phyloP scores from a whole-genome alignment of 257 asterid species.

The Solanum peruvianum region DNA sequence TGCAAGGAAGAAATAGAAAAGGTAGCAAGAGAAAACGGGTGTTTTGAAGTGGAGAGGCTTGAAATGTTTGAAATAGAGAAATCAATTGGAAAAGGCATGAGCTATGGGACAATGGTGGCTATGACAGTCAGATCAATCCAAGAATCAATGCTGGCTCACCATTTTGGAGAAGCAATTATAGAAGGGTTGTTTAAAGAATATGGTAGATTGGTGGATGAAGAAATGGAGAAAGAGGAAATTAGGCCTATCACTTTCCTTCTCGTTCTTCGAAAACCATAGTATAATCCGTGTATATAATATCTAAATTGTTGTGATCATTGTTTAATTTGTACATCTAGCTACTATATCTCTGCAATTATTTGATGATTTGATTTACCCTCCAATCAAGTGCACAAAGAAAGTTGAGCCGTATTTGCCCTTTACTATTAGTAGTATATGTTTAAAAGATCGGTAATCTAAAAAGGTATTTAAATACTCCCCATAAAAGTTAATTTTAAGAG shows the following conservation, averaged over 20 bases:
- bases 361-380: neutral
- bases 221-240: constrained; percentile 32
- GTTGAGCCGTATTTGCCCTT: neutral
- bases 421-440: neutral
- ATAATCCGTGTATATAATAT: neutral
- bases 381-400: neutral
- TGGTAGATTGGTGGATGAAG: constrained; percentile 63
- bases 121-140: constrained; percentile 77
- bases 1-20: constrained; percentile 61
- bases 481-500: no score
- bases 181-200: constrained; percentile 44
- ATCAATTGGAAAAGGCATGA: constrained; percentile 9
- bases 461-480: no score
- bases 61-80: constrained; percentile 50
- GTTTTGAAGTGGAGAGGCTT: constrained; percentile 36
- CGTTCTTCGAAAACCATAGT: constrained; percentile 35
- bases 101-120: constrained; percentile 67
- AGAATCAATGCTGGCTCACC: constrained; percentile 65
- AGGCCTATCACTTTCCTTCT: constrained; percentile 32
- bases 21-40: constrained; percentile 40
- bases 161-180: constrained; percentile 48
- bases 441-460: neutral
- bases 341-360: neutral
- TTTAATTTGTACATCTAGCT: neutral
- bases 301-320: neutral